Evolutionary conservation across 1,284 basidiomycete genomes (phyloP), one percentile per base, ranked within the genome.

Genomic region (Malassezia obtusa): DNA sequence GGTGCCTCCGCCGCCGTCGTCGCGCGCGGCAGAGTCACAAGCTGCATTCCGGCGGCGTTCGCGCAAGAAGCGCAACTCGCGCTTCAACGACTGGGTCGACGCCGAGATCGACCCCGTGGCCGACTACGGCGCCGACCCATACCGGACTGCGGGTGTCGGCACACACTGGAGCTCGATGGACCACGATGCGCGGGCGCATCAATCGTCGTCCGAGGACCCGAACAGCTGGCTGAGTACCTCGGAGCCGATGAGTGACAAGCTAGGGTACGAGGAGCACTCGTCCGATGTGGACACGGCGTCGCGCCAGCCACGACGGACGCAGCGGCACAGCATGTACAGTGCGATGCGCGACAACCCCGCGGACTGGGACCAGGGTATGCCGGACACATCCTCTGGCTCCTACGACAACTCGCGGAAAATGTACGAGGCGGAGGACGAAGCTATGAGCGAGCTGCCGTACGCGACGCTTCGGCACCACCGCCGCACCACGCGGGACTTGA

Each of bases 71-170:
- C 40, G 40, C 25, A 24, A 43, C 3, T 15, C 24, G 24, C 40
- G 40, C 24, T 22, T 10, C 2, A 31, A 28, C 22, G 24, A 45
- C 17, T 45, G 43, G 43, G 25, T 30, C 9, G 28, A 30, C 14
- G 43, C 43, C 17, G 43, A 45, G 3, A 33, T 45, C 7, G 32
- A 45, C n/a, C 43, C 43, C 9, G 28, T 45, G 25, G 11, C 28
- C 11, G 43, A 45, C 15, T 45, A 45, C 11, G 43, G 43, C 14
- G n/a, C 43, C 17, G 43, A 45, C 25, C 43, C 43, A 7, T 45
- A 45, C n/a, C 43, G 43, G 26, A 45, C 43, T 8, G 43, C 43
- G 4, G 43, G 43, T 15, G 43, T 45, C 32, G 43, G 43, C 17
- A n/a, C 43, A 22, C 43, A 45, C 2, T 45, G 43, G 43, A 24